Base-by-base conservation (phyloP, 257 asterid genomes). In the Fraxinus pennsylvanica region DNA sequence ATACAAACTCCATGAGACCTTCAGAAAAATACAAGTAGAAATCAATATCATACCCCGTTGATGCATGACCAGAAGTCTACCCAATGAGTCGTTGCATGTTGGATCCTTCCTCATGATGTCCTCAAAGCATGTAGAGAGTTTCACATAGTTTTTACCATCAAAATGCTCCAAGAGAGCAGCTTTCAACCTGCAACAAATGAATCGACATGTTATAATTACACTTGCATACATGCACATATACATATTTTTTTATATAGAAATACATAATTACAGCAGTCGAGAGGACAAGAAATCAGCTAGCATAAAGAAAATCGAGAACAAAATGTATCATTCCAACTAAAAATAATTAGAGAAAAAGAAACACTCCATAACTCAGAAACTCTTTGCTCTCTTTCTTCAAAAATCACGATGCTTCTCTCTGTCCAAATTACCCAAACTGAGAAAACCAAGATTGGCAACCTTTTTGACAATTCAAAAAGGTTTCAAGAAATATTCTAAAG, bases 61-160 rank as follows among this genome's bases (percentile, higher is more conserved):
- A 82, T 92, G 90, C 92, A 92, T 84, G 85, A 76, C 80, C 68
- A 84, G 45, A 75, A 92, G 98, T 82, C 82, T 89, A 25, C 88
- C 78, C 87, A 95, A 75, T 73, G 99, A 87, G 81, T 80, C 82
- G 52, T 83, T 82, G 85, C 98, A 91, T 22, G 93, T 86, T 17
- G 99, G 99, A 75, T 95, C 97, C 85, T 88, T 91, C 87, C 86
- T 88, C 88, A 92, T 76, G 68, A 85, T 88, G 68, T 89, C 91
- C 88, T 95, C 99, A 77, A 79, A 79, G 84, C 88, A 83, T 43
- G 82, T 80, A 43, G 75, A 78, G 65, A 88, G 89, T 84, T 84
- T 82, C 88, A 78, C 81, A 81, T 50, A 80, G 85, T 87, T 86
- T 61, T 81, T 81, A 13, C 79, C 43, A 76, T 90, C 93, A 88